Evolutionary conservation across 1,284 basidiomycete species (phyloP), one percentile per base, ranked within the genome.

Genomic region (Somion occarium): DNA sequence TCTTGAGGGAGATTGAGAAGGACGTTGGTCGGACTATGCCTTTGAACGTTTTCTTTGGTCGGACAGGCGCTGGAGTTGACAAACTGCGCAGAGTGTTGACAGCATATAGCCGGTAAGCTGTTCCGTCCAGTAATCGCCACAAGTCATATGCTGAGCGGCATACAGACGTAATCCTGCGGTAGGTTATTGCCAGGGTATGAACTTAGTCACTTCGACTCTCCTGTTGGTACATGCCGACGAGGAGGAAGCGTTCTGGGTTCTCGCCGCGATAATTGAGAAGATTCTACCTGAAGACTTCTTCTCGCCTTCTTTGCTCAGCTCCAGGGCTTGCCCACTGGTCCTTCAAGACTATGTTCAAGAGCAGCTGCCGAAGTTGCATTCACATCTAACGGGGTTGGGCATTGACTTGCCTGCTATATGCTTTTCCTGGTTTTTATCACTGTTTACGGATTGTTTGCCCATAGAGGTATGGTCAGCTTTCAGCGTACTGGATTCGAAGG

Each of bases 181-280:
- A 3, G 92, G 93, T 0, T 93, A 94, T 60, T 93, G 91, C 59
- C 88, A 93, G 70, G 93, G 93, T 44, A 96, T 98, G 93, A 98
- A 98, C 66, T 82, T 96, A 37, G 80, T 99, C 49, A 91, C 94
- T 0, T 98, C 96, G 1, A 98, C 95, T 0, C 76, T 99, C 1
- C 78, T 99, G 2, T 78, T 99, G 2, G 93, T 94, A 0, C 88
- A 96, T 58, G 92, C 94, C 1, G 88, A 92, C 59, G 90, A 96
- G 70, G 94, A 98, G 72, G 93, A 97, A 55, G 96, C 96, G 0
- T 99, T 98, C 65, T 99, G 95, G 96, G 89, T 91, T 18, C 84
- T 98, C 9, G 76, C 85, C 1, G 92, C 92, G 23, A 88, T 98
- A 53, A 83, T 97, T 49, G 93, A 97, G 66, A 82, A 84, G 5